Conservation (phyloP, 441 rosid genomes). For the Melastoma candidum region DNA sequence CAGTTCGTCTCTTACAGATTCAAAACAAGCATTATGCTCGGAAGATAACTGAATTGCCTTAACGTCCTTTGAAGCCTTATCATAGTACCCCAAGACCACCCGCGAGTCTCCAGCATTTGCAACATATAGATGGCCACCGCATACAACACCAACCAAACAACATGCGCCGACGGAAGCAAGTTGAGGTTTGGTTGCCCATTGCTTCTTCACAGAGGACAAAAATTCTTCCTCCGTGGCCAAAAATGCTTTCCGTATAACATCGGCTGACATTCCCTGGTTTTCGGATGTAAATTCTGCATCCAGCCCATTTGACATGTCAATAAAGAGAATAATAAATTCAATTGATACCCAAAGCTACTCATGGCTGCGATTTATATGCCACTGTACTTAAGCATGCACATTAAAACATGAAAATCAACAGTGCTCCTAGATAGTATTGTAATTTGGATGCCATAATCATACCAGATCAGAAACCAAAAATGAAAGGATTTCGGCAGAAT, state of each 20-base stretch:
- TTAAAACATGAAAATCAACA: too few species aligned
- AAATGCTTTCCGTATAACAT: conserved; percentile 71
- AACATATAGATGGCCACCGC: conserved; percentile 57
- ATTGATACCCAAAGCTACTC: too few species aligned
- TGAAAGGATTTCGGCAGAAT: too few species aligned
- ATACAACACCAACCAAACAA: conserved; percentile 75
- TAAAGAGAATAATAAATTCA: too few species aligned
- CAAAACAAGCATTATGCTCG: conserved; percentile 77
- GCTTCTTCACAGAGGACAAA: conserved; percentile 54
- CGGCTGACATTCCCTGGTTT: conserved; percentile 54
- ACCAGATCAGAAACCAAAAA: too few species aligned
- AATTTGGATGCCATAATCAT: too few species aligned
- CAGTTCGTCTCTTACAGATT: conserved; percentile 82
- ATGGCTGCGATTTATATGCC: too few species aligned
- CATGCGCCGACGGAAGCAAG: conserved; percentile 92
- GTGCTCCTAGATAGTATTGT: too few species aligned
- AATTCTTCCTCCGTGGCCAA: conserved; percentile 80
- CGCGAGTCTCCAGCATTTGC: conserved; percentile 95
- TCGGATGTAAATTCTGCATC: conserved; percentile 65
- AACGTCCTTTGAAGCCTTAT: conserved; percentile 34
- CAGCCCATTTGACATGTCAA: too few species aligned
- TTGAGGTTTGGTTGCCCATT: conserved; percentile 61
- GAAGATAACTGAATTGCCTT: conserved; percentile 70
- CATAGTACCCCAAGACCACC: conserved; percentile 59
- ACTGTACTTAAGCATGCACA: too few species aligned